These are phyloP conservation scores for Rhizoclosmatium sp. DNA, from an alignment of 192 early-diverging fungal species.

Conservation along the genomic window DNA sequence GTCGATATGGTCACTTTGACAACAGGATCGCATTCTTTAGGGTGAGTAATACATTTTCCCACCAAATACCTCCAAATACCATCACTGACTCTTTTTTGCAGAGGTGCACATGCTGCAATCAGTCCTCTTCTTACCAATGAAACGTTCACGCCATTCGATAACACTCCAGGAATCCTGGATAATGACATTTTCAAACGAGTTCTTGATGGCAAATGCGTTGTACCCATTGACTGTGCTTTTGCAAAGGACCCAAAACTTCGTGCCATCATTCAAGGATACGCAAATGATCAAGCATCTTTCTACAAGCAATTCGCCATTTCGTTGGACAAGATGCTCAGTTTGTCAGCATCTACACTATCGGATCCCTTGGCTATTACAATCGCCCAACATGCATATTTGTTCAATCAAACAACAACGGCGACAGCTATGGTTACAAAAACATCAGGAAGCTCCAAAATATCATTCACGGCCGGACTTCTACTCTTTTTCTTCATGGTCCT, in stretches of 20 bases:
- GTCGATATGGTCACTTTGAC: slow-evolving; percentile 39
- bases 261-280: slow-evolving; percentile 26
- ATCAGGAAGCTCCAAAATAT: no score
- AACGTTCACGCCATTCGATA: slow-evolving; percentile 47
- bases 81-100: not conserved
- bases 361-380: not conserved
- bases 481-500: no score
- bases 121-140: slow-evolving; percentile 30
- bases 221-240: slow-evolving; percentile 37
- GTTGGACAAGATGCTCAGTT: slow-evolving; percentile 24
- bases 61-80: not conserved
- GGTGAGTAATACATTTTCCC: slow-evolving; percentile 1
- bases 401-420: not conserved
- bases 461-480: no score
- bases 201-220: slow-evolving; percentile 35
- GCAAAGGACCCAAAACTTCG: slow-evolving; percentile 33
- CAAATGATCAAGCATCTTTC: slow-evolving; percentile 32
- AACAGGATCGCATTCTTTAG: slow-evolving; percentile 42
- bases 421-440: no score
- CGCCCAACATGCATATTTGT: not conserved
- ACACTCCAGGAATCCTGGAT: slow-evolving; percentile 47
- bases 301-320: slow-evolving; percentile 31
- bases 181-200: slow-evolving; percentile 43
- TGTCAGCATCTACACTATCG: not conserved
- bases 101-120: slow-evolving; percentile 36